A percentile compares a stretch with the other conserved stretches of the same genome.
Evolutionary conservation across 768 basidiomycete species (phyloP).

Genomic region (Tricholoma hemisulphureum): DNA sequence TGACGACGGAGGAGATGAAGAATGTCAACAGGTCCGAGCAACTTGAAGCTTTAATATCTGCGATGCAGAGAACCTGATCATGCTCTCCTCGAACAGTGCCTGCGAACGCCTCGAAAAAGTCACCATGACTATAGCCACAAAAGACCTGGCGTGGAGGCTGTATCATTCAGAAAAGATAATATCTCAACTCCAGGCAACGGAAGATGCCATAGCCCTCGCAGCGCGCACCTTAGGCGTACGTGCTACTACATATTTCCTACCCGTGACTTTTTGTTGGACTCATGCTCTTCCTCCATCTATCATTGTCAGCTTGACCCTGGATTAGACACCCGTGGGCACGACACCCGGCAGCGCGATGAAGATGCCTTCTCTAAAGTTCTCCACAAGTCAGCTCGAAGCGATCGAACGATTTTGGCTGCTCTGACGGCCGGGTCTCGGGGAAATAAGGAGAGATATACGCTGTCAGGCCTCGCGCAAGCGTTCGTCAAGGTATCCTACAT

Average conservation of each 20-base stretch:
- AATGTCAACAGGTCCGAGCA: not conserved
- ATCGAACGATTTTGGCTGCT: not conserved
- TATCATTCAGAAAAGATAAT: not conserved
- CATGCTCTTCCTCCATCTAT: too few relatives aligned
- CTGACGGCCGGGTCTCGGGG: not conserved
- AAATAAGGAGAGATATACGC: not conserved
- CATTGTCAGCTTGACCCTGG: not conserved
- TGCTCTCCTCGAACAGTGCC: not conserved
- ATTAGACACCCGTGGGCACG: not conserved
- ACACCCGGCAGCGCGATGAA: not conserved
- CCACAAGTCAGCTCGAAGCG: not conserved
- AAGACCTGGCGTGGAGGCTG: not conserved
- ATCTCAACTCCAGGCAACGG: not conserved
- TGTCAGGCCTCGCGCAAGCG: conserved; percentile 4
- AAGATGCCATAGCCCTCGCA: not conserved
- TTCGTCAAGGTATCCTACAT: conserved; percentile 12
- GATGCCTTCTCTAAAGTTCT: not conserved
- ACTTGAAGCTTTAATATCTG: too few relatives aligned
- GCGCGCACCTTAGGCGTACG: not conserved
- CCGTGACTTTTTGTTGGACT: too few relatives aligned
- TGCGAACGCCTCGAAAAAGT: not conserved
- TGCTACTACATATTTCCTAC: not conserved
- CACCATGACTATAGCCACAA: not conserved
- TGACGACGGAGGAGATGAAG: not conserved
- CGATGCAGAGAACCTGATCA: not conserved